phyloP scores from a whole-genome alignment of 1,284 basidiomycete species.

The Termitomyces sp. region DNA sequence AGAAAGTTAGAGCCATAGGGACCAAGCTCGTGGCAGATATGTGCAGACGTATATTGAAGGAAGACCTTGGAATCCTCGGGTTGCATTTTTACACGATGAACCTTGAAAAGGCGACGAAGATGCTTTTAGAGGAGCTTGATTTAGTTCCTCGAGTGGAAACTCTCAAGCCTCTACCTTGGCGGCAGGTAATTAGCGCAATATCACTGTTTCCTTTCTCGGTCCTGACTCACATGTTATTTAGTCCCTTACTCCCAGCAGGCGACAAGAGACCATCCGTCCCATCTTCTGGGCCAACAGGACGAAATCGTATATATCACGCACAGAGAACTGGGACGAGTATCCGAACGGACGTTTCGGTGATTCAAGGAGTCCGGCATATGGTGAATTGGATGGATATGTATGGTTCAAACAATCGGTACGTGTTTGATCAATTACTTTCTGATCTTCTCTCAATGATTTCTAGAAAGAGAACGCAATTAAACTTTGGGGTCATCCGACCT shows the following conservation, averaged over 20 bases:
- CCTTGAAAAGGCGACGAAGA: slow-evolving; percentile 90
- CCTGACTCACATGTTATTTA: slow-evolving; percentile 25
- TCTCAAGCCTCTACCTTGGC: slow-evolving; percentile 88
- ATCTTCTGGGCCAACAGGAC: slow-evolving; percentile 96
- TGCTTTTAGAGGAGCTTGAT: slow-evolving; percentile 85
- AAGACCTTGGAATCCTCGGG: slow-evolving; percentile 77
- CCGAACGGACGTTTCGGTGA: slow-evolving; percentile 99
- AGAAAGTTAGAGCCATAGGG: slow-evolving; percentile 85
- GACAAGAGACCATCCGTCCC: slow-evolving; percentile 85
- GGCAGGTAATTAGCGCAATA: slow-evolving; percentile 53
- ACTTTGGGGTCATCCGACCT: slow-evolving; percentile 84
- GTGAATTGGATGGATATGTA: slow-evolving; percentile 94
- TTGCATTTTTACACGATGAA: slow-evolving; percentile 99
- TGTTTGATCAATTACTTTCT: slow-evolving; percentile 8
- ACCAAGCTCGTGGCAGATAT: slow-evolving; percentile 86
- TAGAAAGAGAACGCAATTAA: slow-evolving; percentile 81
- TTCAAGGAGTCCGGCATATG: slow-evolving; percentile 93
- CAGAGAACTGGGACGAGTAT: slow-evolving; percentile 98
- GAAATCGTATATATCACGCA: slow-evolving; percentile 87
- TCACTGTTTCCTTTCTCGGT: slow-evolving; percentile 12
- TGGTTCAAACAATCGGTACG: slow-evolving; percentile 78
- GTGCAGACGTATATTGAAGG: slow-evolving; percentile 77
- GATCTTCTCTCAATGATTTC: slow-evolving; percentile 5
- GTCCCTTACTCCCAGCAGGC: slow-evolving; percentile 85
- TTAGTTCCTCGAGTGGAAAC: slow-evolving; percentile 83